A percentile compares a stretch with the other conserved stretches of the same genome.
phyloP scores from a whole-genome alignment of 140 eudicot genomes.

The Anethum foeniculum region DNA sequence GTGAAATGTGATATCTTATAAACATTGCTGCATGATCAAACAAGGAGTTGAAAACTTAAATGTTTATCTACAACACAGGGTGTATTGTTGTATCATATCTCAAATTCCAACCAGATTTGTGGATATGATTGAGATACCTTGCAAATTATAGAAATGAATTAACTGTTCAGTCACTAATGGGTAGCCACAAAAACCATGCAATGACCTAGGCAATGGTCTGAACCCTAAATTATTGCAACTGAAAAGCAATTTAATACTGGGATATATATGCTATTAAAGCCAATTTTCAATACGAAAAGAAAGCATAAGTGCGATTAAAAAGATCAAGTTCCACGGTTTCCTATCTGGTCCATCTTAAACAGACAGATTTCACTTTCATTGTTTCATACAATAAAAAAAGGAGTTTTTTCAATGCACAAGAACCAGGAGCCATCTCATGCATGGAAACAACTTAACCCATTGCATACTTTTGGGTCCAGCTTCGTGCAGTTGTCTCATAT shows the following conservation, averaged over 20 bases:
- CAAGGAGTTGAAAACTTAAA: not conserved
- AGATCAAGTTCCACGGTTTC: slow-evolving; percentile 21
- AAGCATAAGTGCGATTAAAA: slow-evolving; percentile 12
- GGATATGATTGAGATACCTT: not conserved
- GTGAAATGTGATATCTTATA: not conserved
- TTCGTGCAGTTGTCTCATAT: slow-evolving; percentile 76
- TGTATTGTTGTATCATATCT: not conserved
- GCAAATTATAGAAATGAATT: not conserved
- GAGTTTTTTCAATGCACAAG: slow-evolving; percentile 11
- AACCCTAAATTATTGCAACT: not conserved
- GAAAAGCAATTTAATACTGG: not conserved
- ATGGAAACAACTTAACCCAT: slow-evolving; percentile 43
- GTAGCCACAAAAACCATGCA: not conserved
- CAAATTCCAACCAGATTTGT: not conserved
- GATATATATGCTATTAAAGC: not conserved
- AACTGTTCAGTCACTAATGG: not conserved
- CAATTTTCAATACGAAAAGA: slow-evolving; percentile 21
- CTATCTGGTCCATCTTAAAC: slow-evolving; percentile 28
- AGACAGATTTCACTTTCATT: slow-evolving; percentile 15
- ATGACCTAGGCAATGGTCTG: not conserved
- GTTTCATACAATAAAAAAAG: slow-evolving; percentile 19
- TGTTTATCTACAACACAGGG: not conserved
- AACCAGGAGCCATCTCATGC: slow-evolving; percentile 13
- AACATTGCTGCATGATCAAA: not conserved
- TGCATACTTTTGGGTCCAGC: slow-evolving; percentile 83